These are phyloP conservation scores for Mrakia hoshinonis DNA, from an alignment of 768 basidiomycete species.

Conservation along the genomic window DNA sequence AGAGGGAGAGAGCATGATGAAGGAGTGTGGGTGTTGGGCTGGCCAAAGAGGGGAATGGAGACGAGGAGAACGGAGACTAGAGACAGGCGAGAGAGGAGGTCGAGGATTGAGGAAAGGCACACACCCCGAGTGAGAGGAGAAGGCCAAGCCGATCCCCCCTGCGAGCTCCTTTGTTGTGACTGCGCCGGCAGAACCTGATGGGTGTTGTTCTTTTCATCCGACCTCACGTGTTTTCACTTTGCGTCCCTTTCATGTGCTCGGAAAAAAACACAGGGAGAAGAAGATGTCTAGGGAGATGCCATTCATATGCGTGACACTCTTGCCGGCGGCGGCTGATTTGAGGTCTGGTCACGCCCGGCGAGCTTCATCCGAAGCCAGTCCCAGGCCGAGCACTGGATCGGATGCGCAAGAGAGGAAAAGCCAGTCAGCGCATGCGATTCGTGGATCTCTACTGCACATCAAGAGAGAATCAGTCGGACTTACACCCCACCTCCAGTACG, in stretches of 20 bases:
- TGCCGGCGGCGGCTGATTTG: not conserved
- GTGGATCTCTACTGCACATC: not conserved
- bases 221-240: not conserved
- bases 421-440: not conserved
- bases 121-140: too few relatives aligned
- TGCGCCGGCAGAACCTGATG: too few relatives aligned
- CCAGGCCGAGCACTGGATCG: not conserved
- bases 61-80: not conserved
- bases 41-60: not conserved
- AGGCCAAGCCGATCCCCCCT: too few relatives aligned
- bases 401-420: not conserved
- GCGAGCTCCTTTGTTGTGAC: too few relatives aligned
- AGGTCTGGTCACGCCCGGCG: not conserved
- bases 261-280: not conserved
- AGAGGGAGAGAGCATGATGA: not conserved
- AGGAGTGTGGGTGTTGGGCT: not conserved
- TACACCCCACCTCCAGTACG: slow-evolving; percentile 26
- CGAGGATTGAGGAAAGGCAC: not conserved
- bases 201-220: not conserved
- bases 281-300: not conserved
- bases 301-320: not conserved
- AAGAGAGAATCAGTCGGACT: not conserved
- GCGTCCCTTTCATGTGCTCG: not conserved
- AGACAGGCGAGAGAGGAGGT: slow-evolving; percentile 7
- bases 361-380: slow-evolving; percentile 18